phyloP scores from a whole-genome alignment of 495 filamentous ascomycete species.

The Tuber umbilicatum region DNA sequence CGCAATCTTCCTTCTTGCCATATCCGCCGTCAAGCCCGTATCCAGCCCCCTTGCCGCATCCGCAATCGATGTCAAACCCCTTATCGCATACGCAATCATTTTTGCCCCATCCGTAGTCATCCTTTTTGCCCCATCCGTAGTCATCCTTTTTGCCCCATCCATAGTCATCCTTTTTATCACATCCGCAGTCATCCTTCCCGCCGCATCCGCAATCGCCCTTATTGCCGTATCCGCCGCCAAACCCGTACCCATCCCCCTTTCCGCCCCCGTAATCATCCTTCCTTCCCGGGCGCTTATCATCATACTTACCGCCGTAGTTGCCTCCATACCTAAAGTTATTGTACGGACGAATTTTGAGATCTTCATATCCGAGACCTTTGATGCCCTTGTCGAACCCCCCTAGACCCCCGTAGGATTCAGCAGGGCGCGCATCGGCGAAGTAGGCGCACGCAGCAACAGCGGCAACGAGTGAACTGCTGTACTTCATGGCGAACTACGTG shows the following conservation, averaged over 20 bases:
- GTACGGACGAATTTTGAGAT: neutral
- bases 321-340: neutral
- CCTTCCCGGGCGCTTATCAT: neutral
- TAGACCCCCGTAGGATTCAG: neutral
- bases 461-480: conserved; percentile 20
- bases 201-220: neutral
- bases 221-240: neutral
- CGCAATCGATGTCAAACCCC: neutral
- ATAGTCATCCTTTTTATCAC: neutral
- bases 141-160: neutral
- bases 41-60: conserved; percentile 4
- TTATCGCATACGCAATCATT: neutral
- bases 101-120: neutral
- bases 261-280: neutral
- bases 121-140: too few species aligned
- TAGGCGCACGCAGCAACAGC: conserved; percentile 28
- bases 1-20: too few species aligned
- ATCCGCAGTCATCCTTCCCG: neutral
- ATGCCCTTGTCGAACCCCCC: neutral
- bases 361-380: neutral
- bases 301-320: neutral
- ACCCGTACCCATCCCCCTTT: neutral
- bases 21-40: neutral
- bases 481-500: neutral
- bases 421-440: conserved; percentile 21